Percentiles rank a stretch among this genome's conserved stretches.
Conservation (phyloP, 2,329 filamentous ascomycete genomes). For the Verticillium nubilum region DNA sequence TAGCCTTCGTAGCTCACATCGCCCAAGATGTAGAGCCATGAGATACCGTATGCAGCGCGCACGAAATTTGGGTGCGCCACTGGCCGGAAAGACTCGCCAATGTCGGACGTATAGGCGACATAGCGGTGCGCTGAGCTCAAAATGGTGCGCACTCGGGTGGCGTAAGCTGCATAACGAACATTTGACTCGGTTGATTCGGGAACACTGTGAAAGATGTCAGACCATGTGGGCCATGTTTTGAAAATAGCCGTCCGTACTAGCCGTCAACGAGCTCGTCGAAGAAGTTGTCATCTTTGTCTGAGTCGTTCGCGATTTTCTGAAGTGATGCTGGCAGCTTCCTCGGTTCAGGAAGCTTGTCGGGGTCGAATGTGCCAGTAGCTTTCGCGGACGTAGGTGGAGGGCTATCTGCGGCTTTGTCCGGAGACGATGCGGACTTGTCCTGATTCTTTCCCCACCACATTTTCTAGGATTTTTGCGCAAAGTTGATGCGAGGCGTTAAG, state of each 20-base stretch:
- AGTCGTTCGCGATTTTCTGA: slow-evolving; percentile 52
- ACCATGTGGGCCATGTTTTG: background rate
- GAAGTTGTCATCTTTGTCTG: slow-evolving; percentile 63
- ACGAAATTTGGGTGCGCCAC: slow-evolving; percentile 83
- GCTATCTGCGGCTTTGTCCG: slow-evolving; percentile 21
- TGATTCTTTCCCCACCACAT: slow-evolving; percentile 40
- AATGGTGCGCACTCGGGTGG: slow-evolving; percentile 77
- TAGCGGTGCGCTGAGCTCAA: slow-evolving; percentile 89
- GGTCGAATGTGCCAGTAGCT: slow-evolving; percentile 28
- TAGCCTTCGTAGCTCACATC: slow-evolving; percentile 93
- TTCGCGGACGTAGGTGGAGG: slow-evolving; percentile 10
- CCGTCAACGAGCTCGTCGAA: slow-evolving; percentile 75
- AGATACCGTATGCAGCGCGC: slow-evolving; percentile 78
- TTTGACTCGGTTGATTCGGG: slow-evolving; percentile 79
- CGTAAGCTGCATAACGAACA: slow-evolving; percentile 90
- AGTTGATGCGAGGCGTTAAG: background rate
- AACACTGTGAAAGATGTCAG: slow-evolving; percentile 38
- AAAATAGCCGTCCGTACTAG: slow-evolving; percentile 51
- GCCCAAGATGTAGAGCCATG: slow-evolving; percentile 86
- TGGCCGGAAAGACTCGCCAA: slow-evolving; percentile 93
- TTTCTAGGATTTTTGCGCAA: background rate
- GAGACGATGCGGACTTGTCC: slow-evolving; percentile 21
- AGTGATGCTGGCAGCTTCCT: slow-evolving; percentile 49
- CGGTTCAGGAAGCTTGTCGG: slow-evolving; percentile 39
- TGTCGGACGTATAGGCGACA: slow-evolving; percentile 93